Evolutionary conservation across 495 filamentous ascomycete genomes (phyloP).

Genomic region (Neurospora tetrasperma): DNA sequence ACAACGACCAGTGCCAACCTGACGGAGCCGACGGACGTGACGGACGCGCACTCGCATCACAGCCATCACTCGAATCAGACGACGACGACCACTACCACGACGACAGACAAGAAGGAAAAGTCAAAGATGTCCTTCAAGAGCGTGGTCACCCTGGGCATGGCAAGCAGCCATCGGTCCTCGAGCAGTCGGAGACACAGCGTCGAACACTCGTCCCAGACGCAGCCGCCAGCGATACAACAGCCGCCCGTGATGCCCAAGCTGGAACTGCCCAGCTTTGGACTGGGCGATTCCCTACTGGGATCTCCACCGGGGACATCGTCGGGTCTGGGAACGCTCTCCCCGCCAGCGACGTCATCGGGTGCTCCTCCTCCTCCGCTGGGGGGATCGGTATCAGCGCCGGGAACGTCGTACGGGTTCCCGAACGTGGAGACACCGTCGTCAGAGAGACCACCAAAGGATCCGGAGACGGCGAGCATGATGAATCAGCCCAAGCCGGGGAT

Average conservation of each 20-base stretch:
- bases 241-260: neutral
- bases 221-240: neutral
- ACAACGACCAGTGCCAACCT: neutral
- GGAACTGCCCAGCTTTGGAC: neutral
- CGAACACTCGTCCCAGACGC: neutral
- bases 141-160: neutral
- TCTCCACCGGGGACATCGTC: neutral
- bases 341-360: neutral
- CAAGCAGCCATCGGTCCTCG: neutral
- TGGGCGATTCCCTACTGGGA: neutral
- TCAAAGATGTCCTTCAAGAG: conserved; percentile 1
- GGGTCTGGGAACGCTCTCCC: neutral
- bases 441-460: neutral
- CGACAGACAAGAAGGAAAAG: neutral
- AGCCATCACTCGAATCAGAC: neutral
- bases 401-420: neutral
- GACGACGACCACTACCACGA: neutral
- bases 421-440: neutral
- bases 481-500: neutral
- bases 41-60: neutral
- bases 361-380: neutral
- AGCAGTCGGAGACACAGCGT: neutral
- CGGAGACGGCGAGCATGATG: neutral
- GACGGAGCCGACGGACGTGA: neutral
- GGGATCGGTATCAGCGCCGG: neutral